phyloP scores from a whole-genome alignment of 2,329 filamentous ascomycete genomes.

The Dactylellina drechsleri region DNA sequence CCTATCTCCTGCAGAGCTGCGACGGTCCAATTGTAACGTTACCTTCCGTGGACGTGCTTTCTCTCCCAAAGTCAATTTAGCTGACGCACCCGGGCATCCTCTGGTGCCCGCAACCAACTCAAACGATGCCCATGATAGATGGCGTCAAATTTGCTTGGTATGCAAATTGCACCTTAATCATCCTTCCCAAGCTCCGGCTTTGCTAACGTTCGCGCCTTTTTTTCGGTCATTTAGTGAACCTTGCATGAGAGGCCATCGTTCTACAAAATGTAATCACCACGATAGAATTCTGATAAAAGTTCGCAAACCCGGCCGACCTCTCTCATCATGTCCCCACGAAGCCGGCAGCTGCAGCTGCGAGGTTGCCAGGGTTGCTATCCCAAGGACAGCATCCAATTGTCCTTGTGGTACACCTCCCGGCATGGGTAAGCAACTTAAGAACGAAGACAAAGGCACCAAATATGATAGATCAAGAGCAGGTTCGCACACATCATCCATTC shows the following conservation, averaged over 20 bases:
- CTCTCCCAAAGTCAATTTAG: not conserved
- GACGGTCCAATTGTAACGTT: constrained; percentile 31
- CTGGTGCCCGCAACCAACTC: not conserved
- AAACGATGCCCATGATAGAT: constrained; percentile 57
- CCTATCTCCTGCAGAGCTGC: constrained; percentile 11
- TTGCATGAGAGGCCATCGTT: constrained; percentile 65
- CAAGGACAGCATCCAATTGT: constrained; percentile 46
- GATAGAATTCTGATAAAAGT: constrained; percentile 66
- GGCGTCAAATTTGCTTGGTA: constrained; percentile 59
- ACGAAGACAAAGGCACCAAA: constrained; percentile 33
- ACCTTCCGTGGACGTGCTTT: constrained; percentile 2
- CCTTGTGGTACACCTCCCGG: constrained; percentile 33
- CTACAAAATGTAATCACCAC: constrained; percentile 65
- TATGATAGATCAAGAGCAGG: constrained; percentile 19
- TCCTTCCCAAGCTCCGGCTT: not conserved
- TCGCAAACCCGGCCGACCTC: constrained; percentile 65
- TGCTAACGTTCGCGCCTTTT: not conserved
- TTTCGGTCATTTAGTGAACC: constrained; percentile 61
- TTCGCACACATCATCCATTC: constrained; percentile 21
- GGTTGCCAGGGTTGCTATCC: constrained; percentile 58
- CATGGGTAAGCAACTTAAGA: constrained; percentile 18
- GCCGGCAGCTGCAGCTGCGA: constrained; percentile 56
- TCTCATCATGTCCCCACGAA: constrained; percentile 64
- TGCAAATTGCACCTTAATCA: constrained; percentile 5
- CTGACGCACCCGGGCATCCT: not conserved